Evolutionary conservation across 805 yeast genomes (phyloP), one percentile per base, ranked within the genome.

Genomic region (Dipodascus albidus): DNA sequence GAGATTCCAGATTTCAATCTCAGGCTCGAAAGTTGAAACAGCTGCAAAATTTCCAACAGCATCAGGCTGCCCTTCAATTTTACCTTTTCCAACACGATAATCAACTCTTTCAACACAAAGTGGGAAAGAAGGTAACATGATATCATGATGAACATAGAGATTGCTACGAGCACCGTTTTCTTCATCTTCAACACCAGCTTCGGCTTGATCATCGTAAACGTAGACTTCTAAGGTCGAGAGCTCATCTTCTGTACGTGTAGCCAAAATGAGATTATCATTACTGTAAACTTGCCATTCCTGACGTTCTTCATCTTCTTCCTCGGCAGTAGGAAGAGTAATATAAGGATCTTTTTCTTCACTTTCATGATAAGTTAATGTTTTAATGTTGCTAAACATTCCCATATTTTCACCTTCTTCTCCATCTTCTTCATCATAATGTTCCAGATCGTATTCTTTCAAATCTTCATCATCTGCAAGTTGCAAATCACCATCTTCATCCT

Each of bases 101-200:
- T 87, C 85, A 58, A 93, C 68, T 4, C 31, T 8, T 69, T 93
- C 99, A 33, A 90, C 90, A 67, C 97, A 88, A 56, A 93, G 76
- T 47, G 99, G 99, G 77, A 93, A 91, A 1, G 96, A 85, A 1
- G 99, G 99, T 57, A 93, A 76, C 96, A 93, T 88, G 60, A 91
- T 71, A 67, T 93, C 99, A 69, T 93, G 99, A 66, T 93, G 99
- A 51, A 91, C 93, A 64, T 93, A 93, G 58, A 93, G 71, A 41
- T 83, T 80, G 53, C 83, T 78, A 21, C 76, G 73, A 2, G 80
- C 74, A 48, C 74, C 82, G 23, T 63, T 74, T 57, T 82, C 90
- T 57, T 78, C 83, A 56, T 83, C 89, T 24, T 77, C 74, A 4
- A 80, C 75, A 22, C 82, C 82, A 24, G 71, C 75, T 51, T 88